Base-by-base conservation (phyloP, 2,329 filamentous ascomycete species). In the Colletotrichum tabaci region DNA sequence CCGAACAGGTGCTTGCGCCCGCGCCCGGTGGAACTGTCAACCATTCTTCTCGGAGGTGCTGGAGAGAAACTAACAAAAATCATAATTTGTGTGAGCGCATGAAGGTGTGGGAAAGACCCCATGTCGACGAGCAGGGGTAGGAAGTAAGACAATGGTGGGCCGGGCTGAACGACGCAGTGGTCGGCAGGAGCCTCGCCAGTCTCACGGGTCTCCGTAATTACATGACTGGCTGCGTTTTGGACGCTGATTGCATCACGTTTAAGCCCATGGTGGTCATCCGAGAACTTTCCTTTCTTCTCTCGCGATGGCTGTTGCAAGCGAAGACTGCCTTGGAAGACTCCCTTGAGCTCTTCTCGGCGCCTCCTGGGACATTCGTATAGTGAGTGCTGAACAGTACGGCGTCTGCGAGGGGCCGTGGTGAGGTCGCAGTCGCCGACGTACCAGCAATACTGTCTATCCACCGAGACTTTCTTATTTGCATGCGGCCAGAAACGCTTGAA, bases 41-140 rank as follows among this genome's bases (percentile, higher is more conserved):
- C 52, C 65, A 23, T n/a, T 46, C 26, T 60, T 65, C 46, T 40
- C 44, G 26, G 53, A 21, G 26, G 46, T 55, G 47, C 47, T 67
- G 58, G 38, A 56, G 35, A 44, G 56, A 38, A 30, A 44, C 50
- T 50, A 26, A 26, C 18, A 57, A 44, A 60, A 15, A 47, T 49
- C 52, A 72, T 52, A 55, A 63, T 61, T 72, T 69, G 57, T 65
- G 73, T 66, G 61, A 63, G 40, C 67, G 69, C 74, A 71, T 70
- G 64, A 75, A 68, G 69, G 74, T 75, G 74, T 75, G 74, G 74
- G 61, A 75, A 67, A 67, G 49, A 42, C 63, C 69, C 74, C 74
- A 65, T 67, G 72, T 72, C 74, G 46, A n/a, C 35, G 70, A 73
- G 74, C 73, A 75, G 74, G 74, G 74, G 74, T 65, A 56, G 1